Evolutionary conservation across 2,329 filamentous ascomycete genomes (phyloP).

Genomic region (Pestalotiopsis sp.): DNA sequence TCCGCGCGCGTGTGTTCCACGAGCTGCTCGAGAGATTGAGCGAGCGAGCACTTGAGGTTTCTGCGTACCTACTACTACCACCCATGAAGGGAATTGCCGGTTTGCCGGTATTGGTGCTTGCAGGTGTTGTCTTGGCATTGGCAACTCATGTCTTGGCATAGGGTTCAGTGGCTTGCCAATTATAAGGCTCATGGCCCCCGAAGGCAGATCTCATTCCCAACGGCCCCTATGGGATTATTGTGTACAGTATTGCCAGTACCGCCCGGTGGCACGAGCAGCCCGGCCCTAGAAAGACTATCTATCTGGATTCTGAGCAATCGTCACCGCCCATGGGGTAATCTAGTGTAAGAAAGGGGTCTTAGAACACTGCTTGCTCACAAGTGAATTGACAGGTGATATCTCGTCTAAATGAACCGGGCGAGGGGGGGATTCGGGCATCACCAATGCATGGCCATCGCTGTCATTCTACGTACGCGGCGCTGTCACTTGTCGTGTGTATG

Average conservation of each 20-base stretch:
- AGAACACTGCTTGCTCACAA: no score
- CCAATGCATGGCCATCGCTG: no score
- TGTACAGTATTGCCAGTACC: neutral
- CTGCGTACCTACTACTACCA: neutral
- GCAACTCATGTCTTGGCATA: constrained; percentile 1
- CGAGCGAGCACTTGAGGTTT: neutral
- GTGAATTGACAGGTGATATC: no score
- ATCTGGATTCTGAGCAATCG: neutral
- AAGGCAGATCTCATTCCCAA: neutral
- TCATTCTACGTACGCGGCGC: no score
- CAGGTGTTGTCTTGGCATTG: constrained; percentile 3
- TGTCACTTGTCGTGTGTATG: neutral
- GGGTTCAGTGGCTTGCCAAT: neutral
- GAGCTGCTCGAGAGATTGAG: neutral
- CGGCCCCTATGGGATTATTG: neutral
- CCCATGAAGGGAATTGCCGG: neutral
- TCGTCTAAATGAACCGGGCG: no score
- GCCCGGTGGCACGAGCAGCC: neutral
- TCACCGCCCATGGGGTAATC: neutral
- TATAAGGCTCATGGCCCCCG: neutral
- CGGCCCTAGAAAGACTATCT: neutral
- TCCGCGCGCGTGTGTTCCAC: neutral
- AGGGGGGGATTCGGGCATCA: no score
- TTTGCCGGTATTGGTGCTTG: constrained; percentile 6
- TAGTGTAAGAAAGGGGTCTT: neutral